Evolutionary conservation across 2,329 filamentous ascomycete genomes (phyloP), one percentile per base, ranked within the genome.

Genomic region (Aspergillus pseudotamarii): DNA sequence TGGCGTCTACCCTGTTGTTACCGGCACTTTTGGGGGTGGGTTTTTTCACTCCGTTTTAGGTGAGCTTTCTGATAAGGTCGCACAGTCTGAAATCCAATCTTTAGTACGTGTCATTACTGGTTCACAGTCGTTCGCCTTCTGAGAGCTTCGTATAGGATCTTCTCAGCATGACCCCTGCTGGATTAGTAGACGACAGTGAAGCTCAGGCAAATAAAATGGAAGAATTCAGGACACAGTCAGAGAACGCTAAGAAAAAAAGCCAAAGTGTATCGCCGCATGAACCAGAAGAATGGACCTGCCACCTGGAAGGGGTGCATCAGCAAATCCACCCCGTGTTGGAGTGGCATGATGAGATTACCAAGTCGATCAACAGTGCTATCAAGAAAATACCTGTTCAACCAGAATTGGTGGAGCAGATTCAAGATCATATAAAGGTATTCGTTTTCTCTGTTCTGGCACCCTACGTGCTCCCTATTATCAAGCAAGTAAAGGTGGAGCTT

Each of bases 381-480:
- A 91, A 96, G 78, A 89, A 91, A 68, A 93, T 97, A 46, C 94
- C 94, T 0, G 84, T 96, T 45, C 82, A 97, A 21, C 92, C 92
- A 59, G 90, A 96, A 69, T 97, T 97, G 48, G 86, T 97, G 61
- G 93, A 96, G 79, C 88, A 96, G 76, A 80, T 97, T 19, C 90
- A 94, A 78, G 92, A 96, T 65, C 91, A 96, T 79, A 85, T 97
- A 67, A 95, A 91, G 59, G 81, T 94, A 71, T 97, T 96, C 76
- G 92, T 96, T 64, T 97, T 97, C 80, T 91, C 90, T n/a, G 85
- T 97, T 60, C 88, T 97, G 68, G 94, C 94, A 1, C 94, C 94
- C 8, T 95, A 94, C 69, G 85, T 97, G 45, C 82, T 97, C 21
- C 94, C 94, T 1, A 88, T 97, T 70, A 92, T 97, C 74, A 83